Conservation (phyloP, 352 stramenopile genomes). For the Globisporangium canariense region DNA sequence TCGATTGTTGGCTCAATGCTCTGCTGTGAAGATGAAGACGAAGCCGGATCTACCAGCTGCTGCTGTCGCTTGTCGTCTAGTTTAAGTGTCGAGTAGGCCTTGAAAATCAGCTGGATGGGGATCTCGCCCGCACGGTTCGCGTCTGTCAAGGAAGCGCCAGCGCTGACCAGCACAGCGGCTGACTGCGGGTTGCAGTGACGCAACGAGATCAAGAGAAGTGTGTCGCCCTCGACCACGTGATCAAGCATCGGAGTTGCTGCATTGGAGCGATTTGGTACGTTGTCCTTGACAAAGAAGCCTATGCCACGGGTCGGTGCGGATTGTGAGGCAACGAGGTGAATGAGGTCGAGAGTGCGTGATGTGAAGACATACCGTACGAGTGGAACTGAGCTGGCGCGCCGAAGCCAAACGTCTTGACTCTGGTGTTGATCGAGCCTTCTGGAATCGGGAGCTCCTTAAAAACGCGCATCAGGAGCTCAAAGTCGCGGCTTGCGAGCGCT, state of each 20-base stretch:
- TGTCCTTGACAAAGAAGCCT: constrained; percentile 55
- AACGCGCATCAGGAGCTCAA: constrained; percentile 29
- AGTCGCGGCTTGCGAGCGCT: constrained; percentile 31
- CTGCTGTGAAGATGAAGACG: not conserved
- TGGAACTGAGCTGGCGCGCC: constrained; percentile 49
- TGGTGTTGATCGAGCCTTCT: constrained; percentile 26
- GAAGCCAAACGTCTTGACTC: constrained; percentile 39
- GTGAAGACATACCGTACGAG: constrained; percentile 34
- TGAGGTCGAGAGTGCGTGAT: no score
- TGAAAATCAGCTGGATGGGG: constrained; percentile 36
- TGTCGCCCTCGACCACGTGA: constrained; percentile 39
- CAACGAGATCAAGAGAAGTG: constrained; percentile 47
- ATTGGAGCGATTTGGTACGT: not conserved
- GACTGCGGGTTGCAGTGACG: constrained; percentile 34
- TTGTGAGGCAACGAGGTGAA: not conserved
- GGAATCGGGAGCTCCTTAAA: constrained; percentile 37
- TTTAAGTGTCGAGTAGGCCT: constrained; percentile 26
- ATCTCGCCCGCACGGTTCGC: constrained; percentile 31
- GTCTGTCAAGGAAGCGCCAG: constrained; percentile 25
- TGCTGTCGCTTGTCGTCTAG: constrained; percentile 17
- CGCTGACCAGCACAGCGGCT: constrained; percentile 31
- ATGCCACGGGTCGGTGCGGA: not conserved
- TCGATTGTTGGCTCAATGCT: not conserved
- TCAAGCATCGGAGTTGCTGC: constrained; percentile 28
- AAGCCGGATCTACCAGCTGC: not conserved